Evolutionary conservation across 2,329 filamentous ascomycete genomes (phyloP), one percentile per base, ranked within the genome.

Genomic region (Nakataea oryzae): DNA sequence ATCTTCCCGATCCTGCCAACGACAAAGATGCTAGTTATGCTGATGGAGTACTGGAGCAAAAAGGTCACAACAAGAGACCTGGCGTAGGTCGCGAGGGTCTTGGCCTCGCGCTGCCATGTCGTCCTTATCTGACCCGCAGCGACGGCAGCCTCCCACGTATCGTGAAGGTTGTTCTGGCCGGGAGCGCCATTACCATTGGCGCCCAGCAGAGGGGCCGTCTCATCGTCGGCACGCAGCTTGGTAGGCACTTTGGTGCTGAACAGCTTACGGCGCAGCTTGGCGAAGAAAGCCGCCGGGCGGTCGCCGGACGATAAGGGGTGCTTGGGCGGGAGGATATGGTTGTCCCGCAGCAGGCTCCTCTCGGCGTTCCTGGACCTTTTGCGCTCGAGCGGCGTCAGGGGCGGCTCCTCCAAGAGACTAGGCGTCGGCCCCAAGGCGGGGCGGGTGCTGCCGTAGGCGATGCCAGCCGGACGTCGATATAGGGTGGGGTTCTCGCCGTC

Each of bases 91-190:
- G 82, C 77, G 54, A 97, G 81, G 1, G 92, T 92, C 76, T 93
- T 92, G 55, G 89, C 81, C 78, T 97, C 93, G 65, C 93, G 86
- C 73, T 89, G 87, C 92, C 93, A 97, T 6, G 91, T 96, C 5
- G 93, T 97, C 61, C 88, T 87, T 66, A 97, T 93, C 70, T 86
- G 83, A 13, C 92, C 91, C 0, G 88, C 84, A 0, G 85, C 82
- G 13, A 97, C 89, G 0, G 93, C 93, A 65, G 92, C 89, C 65
- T 93, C 88, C 91, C 91, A 96, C 70, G 90, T 88, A 68, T 86
- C 81, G 67, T 88, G 84, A 60, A 93, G 78, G 60, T 82, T 79
- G 57, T 85, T 83, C 5, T 80, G 76, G 27, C 78, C 76, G 61
- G 70, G 68, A 13, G 63, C 66, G 58, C 71, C 72, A 66, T 74